These are phyloP conservation scores for Glomus cerebriforme DNA, from an alignment of 192 early-diverging fungal genomes.

Conservation along the genomic window DNA sequence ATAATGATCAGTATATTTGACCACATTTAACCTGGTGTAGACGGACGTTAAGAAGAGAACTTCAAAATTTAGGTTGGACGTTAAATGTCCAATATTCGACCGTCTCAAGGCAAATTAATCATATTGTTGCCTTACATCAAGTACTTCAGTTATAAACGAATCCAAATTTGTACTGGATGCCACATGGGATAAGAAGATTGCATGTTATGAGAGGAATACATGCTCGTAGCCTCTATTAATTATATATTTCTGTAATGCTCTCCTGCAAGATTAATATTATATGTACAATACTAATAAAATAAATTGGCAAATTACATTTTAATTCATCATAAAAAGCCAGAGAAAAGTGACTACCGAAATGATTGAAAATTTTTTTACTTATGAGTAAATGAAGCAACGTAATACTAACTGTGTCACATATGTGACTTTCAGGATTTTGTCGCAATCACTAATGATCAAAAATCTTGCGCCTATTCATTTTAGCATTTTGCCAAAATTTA, in stretches of 20 bases:
- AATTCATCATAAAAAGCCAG: not conserved
- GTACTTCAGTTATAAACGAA: not conserved
- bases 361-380: too few species aligned
- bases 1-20: too few species aligned
- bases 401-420: too few species aligned
- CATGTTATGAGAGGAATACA: not conserved
- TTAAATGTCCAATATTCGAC: slow-evolving; percentile 10
- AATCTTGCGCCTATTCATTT: too few species aligned
- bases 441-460: too few species aligned
- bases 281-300: too few species aligned
- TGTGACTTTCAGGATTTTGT: too few species aligned
- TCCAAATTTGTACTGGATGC: slow-evolving; percentile 11
- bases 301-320: not conserved
- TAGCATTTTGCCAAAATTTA: not conserved
- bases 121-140: not conserved
- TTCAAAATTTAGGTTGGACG: not conserved
- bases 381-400: too few species aligned
- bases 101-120: not conserved
- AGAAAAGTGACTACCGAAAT: not conserved
- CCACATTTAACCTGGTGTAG: too few species aligned
- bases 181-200: not conserved
- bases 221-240: not conserved
- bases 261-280: not conserved
- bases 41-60: not conserved
- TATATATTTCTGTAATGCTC: not conserved